Conservation (phyloP, 1,139 yeast species). For the Zygosaccharomyces sapae region DNA sequence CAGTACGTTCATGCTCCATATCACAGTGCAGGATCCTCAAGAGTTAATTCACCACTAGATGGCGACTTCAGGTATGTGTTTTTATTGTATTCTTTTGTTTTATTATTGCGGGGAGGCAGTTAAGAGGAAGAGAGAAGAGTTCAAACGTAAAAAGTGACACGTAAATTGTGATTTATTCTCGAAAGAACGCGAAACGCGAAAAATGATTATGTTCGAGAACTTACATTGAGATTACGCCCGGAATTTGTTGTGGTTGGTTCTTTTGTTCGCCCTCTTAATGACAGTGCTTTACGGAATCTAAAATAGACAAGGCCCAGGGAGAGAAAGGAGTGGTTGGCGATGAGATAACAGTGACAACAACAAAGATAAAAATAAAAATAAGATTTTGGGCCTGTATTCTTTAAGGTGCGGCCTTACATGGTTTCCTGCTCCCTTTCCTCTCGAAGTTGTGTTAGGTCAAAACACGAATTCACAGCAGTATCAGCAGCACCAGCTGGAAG, state of each 20-base stretch:
- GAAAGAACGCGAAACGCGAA: background rate
- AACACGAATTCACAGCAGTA: too few relatives aligned
- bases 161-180: background rate
- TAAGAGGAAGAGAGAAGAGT: background rate
- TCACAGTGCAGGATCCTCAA: slow-evolving; percentile 4
- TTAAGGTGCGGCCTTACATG: too few relatives aligned
- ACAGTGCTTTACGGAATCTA: background rate
- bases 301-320: background rate
- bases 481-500: background rate
- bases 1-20: slow-evolving; percentile 1
- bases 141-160: too few relatives aligned
- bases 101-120: background rate
- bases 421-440: too few relatives aligned
- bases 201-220: background rate
- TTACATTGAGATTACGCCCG: background rate
- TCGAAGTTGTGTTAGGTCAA: too few relatives aligned
- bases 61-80: slow-evolving; percentile 3
- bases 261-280: background rate
- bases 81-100: background rate
- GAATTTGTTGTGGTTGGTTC: background rate
- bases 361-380: too few relatives aligned
- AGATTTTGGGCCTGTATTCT: too few relatives aligned
- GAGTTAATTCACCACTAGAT: slow-evolving; percentile 2
- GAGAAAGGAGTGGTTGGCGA: too few relatives aligned
- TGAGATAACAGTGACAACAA: too few relatives aligned